Evolutionary conservation across 2,329 filamentous ascomycete species (phyloP), one percentile per base, ranked within the genome.

Genomic region (Cercospora sesami): DNA sequence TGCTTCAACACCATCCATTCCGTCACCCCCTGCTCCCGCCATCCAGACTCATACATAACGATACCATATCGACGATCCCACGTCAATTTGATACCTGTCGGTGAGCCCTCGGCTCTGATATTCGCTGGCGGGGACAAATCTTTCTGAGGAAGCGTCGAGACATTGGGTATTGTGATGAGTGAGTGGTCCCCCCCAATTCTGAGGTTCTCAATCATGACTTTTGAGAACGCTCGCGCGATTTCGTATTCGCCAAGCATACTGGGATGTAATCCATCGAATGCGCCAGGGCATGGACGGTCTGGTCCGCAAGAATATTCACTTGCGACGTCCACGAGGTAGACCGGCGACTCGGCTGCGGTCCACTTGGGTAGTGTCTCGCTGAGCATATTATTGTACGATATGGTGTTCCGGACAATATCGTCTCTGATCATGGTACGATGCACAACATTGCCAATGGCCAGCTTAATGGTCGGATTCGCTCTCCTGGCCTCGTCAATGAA

Each of bases 181-280:
- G 59, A 28, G 7, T 28, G 21, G 7, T 21, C 45, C 1, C n/a
- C 23, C 4, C 63, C 63, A 3, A 61, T 18, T 10, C 18, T 21
- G 48, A 61, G 8, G 1, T 31, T 23, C 33, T 61, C 59, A 1
- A 45, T n/a, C 39, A 65, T 23, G 14, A 53, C 28, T 33, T 55
- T 51, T 2, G 77, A 74, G 71, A 83, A 83, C 5, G 80, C 80
- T 36, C 75, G 71, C 2, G 81, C 80, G 62, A 83, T 80, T 64
- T 83, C 74, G 69, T 75, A 81, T 60, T 83, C 81, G 18, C 81
- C 81, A 1, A 78, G 71, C 6, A 75, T 75, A 55, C 79, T 81
- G 1, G 81, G 81, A 64, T 83, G 81, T 7, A 83, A 70, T 9
- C 81, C 81, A 71, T 83, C 81, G 66, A 81, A 80, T 5, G 77